A percentile compares a stretch with the other conserved stretches of the same genome.
These are phyloP conservation scores for Kandelia obovata DNA, from an alignment of 345 rosid species.

Conservation along the genomic window DNA sequence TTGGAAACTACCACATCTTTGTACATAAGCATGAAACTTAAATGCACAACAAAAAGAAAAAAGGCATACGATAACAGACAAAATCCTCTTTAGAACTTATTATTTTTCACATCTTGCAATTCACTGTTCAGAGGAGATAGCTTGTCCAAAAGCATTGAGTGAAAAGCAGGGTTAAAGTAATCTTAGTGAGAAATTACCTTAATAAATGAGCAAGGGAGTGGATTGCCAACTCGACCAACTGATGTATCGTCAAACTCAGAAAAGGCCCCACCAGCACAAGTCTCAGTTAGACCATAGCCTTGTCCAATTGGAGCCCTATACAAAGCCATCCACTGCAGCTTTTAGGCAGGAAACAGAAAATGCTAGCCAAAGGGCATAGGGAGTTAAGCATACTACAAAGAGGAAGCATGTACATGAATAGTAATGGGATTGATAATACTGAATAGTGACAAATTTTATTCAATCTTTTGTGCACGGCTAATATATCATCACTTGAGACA, in stretches of 20 bases:
- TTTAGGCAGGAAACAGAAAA: conserved; percentile 6
- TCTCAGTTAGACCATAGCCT: conserved; percentile 99
- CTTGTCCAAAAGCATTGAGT: neutral
- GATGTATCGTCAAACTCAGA: conserved; percentile 94
- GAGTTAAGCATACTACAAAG: neutral
- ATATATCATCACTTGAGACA: neutral
- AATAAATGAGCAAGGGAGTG: conserved; percentile 86
- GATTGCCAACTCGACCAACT: conserved; percentile 96
- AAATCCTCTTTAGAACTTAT: neutral
- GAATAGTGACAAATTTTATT: neutral
- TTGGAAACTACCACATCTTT: too few species aligned
- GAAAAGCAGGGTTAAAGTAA: conserved; percentile 2
- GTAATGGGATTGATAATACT: neutral
- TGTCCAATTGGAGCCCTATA: conserved; percentile 96
- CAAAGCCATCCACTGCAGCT: conserved; percentile 12
- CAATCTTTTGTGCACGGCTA: neutral
- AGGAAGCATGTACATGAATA: neutral
- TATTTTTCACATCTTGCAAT: neutral
- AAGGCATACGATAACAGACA: neutral
- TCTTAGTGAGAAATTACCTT: conserved; percentile 52
- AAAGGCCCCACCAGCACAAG: conserved; percentile 97
- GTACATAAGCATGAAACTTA: too few species aligned
- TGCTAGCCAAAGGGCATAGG: neutral
- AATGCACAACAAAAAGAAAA: too few species aligned
- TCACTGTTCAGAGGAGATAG: conserved; percentile 2